phyloP scores from a whole-genome alignment of 176 grass and related monocot species.

The Alloteropsis semialata region DNA sequence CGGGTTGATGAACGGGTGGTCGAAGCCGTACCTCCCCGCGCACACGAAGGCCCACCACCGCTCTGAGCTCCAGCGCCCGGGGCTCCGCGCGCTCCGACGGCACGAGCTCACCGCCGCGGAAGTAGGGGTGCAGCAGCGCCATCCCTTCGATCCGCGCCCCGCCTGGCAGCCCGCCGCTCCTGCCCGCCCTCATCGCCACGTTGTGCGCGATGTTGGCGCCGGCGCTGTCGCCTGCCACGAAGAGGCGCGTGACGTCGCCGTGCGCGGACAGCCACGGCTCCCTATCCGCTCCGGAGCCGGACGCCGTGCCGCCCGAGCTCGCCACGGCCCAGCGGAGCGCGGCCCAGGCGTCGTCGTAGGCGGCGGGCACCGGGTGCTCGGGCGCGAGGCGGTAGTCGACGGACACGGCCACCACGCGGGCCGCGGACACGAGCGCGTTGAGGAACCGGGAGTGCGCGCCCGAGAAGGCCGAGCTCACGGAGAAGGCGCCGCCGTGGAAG shows the following conservation, averaged over 20 bases:
- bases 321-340: too few species aligned
- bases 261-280: constrained; percentile 57
- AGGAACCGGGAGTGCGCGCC: constrained; percentile 13
- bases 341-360: too few species aligned
- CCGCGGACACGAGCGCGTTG: constrained; percentile 32
- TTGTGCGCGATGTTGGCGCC: constrained; percentile 60
- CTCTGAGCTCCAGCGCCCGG: too few species aligned
- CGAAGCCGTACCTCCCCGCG: constrained; percentile 16
- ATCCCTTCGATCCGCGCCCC: constrained; percentile 30
- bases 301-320: background rate
- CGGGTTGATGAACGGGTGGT: constrained; percentile 58
- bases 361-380: constrained; percentile 50
- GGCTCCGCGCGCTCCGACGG: constrained; percentile 27
- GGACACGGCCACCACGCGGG: constrained; percentile 47
- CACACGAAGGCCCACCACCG: constrained; percentile 32
- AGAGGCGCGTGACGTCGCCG: constrained; percentile 43
- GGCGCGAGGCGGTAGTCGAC: constrained; percentile 58
- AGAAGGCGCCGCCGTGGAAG: constrained; percentile 59
- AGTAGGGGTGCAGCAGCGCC: constrained; percentile 58
- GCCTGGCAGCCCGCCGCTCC: background rate
- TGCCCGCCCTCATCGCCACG: constrained; percentile 32
- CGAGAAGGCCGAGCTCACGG: constrained; percentile 40
- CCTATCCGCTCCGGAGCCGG: background rate
- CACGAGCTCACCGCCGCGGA: constrained; percentile 26
- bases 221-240: constrained; percentile 51